A percentile compares a stretch with the other conserved stretches of the same genome.
Evolutionary conservation across 495 filamentous ascomycete genomes (phyloP).

Genomic region (Penicillium diatomitis): DNA sequence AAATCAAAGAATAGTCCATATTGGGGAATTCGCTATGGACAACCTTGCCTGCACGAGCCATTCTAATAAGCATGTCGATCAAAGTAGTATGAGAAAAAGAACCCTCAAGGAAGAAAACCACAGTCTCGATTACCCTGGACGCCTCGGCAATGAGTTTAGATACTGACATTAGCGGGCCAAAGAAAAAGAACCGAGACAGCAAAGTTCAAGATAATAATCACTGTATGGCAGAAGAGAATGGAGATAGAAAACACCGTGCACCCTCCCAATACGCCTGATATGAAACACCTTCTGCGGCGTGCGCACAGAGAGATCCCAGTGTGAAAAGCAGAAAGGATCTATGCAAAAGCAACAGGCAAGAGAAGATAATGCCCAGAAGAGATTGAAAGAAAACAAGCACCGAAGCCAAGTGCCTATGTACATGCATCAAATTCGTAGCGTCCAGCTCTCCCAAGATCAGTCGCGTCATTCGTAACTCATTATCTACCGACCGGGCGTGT

Average conservation of each 20-base stretch:
- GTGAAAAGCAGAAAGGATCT: conserved; percentile 6
- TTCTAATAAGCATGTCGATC: neutral
- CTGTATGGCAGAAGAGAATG: neutral
- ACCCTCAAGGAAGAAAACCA: conserved; percentile 8
- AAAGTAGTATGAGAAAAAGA: conserved; percentile 9
- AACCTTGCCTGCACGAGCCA: too few relatives aligned
- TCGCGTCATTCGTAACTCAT: conserved; percentile 16
- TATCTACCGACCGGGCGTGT: conserved; percentile 55
- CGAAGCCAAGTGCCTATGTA: conserved; percentile 21
- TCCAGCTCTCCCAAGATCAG: conserved; percentile 5
- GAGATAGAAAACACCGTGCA: conserved; percentile 15
- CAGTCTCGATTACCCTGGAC: neutral
- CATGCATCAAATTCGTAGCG: conserved; percentile 26
- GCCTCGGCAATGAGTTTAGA: conserved; percentile 17
- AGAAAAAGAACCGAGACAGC: neutral
- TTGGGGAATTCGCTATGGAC: too few relatives aligned
- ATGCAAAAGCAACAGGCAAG: conserved; percentile 17
- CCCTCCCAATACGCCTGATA: conserved; percentile 10
- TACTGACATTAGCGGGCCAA: conserved; percentile 7
- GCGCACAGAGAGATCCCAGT: conserved; percentile 7
- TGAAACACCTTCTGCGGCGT: conserved; percentile 10
- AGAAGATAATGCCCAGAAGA: conserved; percentile 20
- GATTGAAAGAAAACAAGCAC: conserved; percentile 16
- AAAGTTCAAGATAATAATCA: neutral
- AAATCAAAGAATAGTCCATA: too few relatives aligned